These are phyloP conservation scores for Acer yangbiense DNA, from an alignment of 345 rosid genomes.

Conservation along the genomic window DNA sequence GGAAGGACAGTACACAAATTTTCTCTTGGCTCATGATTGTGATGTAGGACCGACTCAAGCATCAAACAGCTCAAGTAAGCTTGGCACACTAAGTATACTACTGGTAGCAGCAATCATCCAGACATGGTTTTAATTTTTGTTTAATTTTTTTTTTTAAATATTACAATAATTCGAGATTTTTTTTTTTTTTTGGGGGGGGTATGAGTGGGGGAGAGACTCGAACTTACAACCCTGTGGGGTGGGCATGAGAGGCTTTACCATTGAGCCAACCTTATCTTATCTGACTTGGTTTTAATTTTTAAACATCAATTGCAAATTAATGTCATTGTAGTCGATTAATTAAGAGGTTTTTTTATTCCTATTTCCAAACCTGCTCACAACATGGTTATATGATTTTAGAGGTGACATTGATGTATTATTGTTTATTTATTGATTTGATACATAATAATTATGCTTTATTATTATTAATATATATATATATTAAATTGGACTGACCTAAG, in stretches of 20 bases:
- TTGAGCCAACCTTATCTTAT: too few species aligned
- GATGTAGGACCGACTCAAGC: conserved; percentile 5
- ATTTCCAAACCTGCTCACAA: not conserved
- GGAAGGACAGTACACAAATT: too few species aligned
- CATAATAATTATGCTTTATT: not conserved
- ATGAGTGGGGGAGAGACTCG: too few species aligned
- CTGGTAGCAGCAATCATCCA: conserved; percentile 1
- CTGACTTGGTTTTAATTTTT: not conserved
- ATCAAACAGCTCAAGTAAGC: conserved; percentile 5
- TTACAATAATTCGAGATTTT: too few species aligned
- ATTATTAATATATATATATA: not conserved
- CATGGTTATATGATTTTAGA: not conserved
- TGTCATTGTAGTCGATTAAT: too few species aligned
- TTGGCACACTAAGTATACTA: not conserved
- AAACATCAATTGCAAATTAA: not conserved
- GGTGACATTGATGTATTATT: not conserved
- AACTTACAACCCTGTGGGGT: too few species aligned
- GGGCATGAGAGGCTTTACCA: too few species aligned
- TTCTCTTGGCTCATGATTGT: not conserved
- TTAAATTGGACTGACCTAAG: too few species aligned
- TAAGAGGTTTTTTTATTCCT: not conserved
- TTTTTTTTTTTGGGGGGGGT: too few species aligned
- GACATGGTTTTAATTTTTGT: too few species aligned
- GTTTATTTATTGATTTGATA: too few species aligned
- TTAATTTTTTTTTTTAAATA: too few species aligned